Percentiles rank a stretch among this genome's conserved stretches.
These are phyloP conservation scores for Planoprotostelium fungivorum DNA, from an alignment of 78 protist species.

Conservation along the genomic window DNA sequence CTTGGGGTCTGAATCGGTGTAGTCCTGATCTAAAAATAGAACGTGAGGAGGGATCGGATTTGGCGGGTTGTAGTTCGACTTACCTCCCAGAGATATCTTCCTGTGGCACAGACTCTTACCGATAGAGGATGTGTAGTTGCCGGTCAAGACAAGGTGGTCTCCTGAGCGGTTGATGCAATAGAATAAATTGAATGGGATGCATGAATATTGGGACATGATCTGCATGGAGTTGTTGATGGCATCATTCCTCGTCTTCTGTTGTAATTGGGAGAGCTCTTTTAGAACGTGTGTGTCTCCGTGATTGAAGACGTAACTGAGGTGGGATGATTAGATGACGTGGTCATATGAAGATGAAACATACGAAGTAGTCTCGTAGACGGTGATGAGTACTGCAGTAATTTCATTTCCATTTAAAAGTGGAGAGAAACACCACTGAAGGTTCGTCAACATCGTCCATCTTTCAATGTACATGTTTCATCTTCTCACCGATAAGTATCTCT, in stretches of 20 bases:
- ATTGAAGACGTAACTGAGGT: background rate
- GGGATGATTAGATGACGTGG: background rate
- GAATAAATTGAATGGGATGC: background rate
- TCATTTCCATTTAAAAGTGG: background rate
- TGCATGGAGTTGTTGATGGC: background rate
- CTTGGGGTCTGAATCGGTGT: no score
- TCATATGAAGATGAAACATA: background rate
- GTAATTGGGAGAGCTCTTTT: background rate
- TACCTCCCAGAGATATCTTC: background rate
- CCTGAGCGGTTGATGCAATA: background rate
- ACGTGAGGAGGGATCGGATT: no score
- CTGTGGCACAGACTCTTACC: background rate
- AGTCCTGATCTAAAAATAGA: no score
- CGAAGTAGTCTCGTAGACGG: background rate
- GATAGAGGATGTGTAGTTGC: background rate
- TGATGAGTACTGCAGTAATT: background rate
- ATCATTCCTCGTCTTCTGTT: background rate
- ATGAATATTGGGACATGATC: background rate
- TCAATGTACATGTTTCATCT: background rate
- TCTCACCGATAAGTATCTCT: background rate
- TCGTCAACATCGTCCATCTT: background rate
- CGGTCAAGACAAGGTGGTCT: background rate
- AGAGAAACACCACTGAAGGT: background rate
- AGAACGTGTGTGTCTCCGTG: background rate
- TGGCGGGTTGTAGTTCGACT: no score